Evolutionary conservation across 441 rosid species (phyloP).

Genomic region (Metrosideros polymorpha): DNA sequence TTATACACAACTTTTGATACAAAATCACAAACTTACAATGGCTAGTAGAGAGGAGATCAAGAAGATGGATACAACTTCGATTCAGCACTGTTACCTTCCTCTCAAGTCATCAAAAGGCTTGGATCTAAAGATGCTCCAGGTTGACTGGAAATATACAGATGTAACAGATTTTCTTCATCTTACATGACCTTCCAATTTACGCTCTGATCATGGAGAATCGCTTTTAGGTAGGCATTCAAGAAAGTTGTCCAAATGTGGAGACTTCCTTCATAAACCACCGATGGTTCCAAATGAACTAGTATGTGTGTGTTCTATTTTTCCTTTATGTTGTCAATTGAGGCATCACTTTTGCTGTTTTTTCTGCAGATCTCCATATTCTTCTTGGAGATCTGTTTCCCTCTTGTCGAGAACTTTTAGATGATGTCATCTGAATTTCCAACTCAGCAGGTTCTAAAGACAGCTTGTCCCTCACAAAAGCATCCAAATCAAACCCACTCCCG

Average conservation of each 20-base stretch:
- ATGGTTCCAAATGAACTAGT: not conserved
- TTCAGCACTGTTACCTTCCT: not conserved
- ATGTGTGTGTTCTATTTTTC: not conserved
- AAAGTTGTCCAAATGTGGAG: not conserved
- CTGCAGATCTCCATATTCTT: slow-evolving; percentile 30
- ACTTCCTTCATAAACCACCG: not conserved
- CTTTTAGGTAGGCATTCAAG: not conserved
- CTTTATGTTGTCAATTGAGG: not conserved
- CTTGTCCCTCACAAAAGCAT: slow-evolving; percentile 41
- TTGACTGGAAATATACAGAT: not conserved
- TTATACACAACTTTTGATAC: not conserved
- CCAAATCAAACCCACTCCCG: slow-evolving; percentile 42
- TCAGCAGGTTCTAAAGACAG: slow-evolving; percentile 51
- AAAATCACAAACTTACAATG: not conserved
- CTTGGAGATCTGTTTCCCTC: slow-evolving; percentile 15
- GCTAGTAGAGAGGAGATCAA: not conserved
- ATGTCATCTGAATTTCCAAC: slow-evolving; percentile 35
- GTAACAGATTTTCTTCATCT: not conserved
- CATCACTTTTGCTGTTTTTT: not conserved
- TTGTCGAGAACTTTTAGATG: slow-evolving; percentile 11
- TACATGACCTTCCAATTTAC: not conserved
- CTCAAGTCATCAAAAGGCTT: not conserved
- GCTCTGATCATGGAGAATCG: not conserved
- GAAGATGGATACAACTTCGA: not conserved
- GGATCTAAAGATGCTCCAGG: not conserved